A percentile compares a stretch with the other conserved stretches of the same genome.
Evolutionary conservation across 306 rosid species (phyloP).

Genomic region (Ormosia semicastrata): DNA sequence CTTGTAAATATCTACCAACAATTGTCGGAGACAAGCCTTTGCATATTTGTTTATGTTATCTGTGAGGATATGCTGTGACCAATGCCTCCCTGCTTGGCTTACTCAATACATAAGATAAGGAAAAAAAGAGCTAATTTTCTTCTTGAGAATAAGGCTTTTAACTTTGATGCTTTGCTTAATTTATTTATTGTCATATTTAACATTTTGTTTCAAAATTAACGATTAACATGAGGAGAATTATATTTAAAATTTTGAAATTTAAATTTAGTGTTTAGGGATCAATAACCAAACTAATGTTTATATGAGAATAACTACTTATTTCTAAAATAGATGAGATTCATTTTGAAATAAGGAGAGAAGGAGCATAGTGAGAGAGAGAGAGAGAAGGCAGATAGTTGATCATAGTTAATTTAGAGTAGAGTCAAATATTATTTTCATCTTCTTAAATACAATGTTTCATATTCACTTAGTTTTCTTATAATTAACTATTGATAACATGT

Average conservation of each 20-base stretch:
- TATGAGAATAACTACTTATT: neutral
- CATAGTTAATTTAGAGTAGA: neutral
- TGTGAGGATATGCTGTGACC: conserved; percentile 1
- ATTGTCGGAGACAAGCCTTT: conserved; percentile 24
- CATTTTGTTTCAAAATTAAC: neutral
- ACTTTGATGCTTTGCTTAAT: neutral
- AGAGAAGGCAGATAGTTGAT: neutral
- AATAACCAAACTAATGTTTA: neutral
- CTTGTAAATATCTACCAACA: neutral
- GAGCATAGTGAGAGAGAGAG: no score
- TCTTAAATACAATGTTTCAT: no score
- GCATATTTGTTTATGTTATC: conserved; percentile 24
- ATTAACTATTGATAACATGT: neutral
- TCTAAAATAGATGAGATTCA: neutral
- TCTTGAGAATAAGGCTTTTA: neutral
- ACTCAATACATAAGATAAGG: neutral
- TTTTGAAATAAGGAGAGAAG: neutral
- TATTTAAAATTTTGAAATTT: neutral
- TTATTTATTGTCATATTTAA: neutral
- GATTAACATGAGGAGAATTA: neutral
- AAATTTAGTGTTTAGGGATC: neutral
- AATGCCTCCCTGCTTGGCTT: neutral
- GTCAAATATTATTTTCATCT: neutral
- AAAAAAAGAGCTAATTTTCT: neutral
- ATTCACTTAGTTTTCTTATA: no score